Base-by-base conservation (phyloP, 257 asterid species). In the Solanum appendiculatum region DNA sequence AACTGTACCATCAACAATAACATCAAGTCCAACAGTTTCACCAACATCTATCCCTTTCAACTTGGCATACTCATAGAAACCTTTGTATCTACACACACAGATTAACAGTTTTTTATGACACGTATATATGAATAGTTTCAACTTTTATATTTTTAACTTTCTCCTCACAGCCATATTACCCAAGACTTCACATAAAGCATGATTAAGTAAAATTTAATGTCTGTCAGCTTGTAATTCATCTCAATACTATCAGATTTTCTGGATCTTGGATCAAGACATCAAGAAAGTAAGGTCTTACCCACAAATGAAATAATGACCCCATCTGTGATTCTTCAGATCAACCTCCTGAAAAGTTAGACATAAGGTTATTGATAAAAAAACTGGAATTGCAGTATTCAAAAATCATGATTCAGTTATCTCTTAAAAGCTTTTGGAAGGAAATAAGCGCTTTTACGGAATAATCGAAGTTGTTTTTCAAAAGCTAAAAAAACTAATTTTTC, bases 301-400 rank as follows among this genome's bases (percentile, higher is more conserved):
- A 69, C 99, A 96, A 88, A 96, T 91, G 91, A 96, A 96, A 88
- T 96, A 96, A 90, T 96, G 97, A 86, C 98, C 98, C 99, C 99
- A 96, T 89, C 87, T 92, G 91, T 93, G 99, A 91, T 93, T 91
- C 94, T 94, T 95, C 92, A 95, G 86, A 88, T 96, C 98, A 89
- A 96, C 92, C 88, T 95, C 99, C 99, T 96, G 97, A 85, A 80
- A 85, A 27, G 25, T 46, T 46, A 80, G 18, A 80, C 25, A 6
- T 46, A 80, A 29, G 27, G 40, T 80, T 80, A 80, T 46, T 16
- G 29, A 46, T 66, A 46, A 20, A 34, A 27, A 40, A 46, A 54
- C 13, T 44, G 16, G n/a, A 69, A n/a, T 37, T 8, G 56, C 44
- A 31, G 23, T 40, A 25, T 29, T 73, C 73, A 34, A 78, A 39